Base-by-base conservation (phyloP, 1,284 basidiomycete species). In the Pseudozyma sp. region DNA sequence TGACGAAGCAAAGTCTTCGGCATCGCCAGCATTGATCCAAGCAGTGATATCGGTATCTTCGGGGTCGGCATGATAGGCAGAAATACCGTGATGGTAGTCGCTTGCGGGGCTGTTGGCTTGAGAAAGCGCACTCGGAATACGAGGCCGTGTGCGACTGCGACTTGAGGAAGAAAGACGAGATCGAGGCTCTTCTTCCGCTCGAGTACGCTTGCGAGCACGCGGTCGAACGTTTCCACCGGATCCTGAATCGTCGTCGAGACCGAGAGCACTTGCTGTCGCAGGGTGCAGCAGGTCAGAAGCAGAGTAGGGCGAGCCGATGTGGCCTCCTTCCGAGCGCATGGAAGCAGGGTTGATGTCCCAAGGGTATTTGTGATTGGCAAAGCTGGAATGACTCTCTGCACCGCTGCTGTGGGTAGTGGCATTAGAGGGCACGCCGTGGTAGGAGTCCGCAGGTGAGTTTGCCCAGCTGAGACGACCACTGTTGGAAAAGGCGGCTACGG, bases 41-140 rank as follows among this genome's bases (percentile, higher is more conserved):
- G 73, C 73, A 19, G 73, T 76, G 45, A 76, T 76, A 50, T 76
- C 73, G 45, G 72, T 67, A 18, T 75, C 72, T 43, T 76, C 68
- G 14, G 66, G 58, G 49, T 74, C 71, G 34, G 70, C 43, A 16
- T 74, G 71, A 16, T 74, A 74, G 18, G 71, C 66, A 9, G 71
- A 55, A 42, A 74, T 68, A 56, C 62, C 66, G 55, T 74, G 66
- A 43, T 74, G 71, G 51, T 66, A 74, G 44, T 74, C 66, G 49
- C 71, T 74, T 8, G 66, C 66, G 2, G 71, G 71, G 56, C 71
- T 74, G 45, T 69, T 69, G 39, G 71, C 59, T 8, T 57, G 53
- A 16, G 71, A 62, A 18, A 74, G 62, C 2, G 71, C 66, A 19
- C 66, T 74, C 13, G 66, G 62, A 13, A 74, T 59, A 42, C 71